Percentiles rank a stretch among this genome's conserved stretches.
Evolutionary conservation across 306 rosid genomes (phyloP).

Genomic region (Medicago truncatula): DNA sequence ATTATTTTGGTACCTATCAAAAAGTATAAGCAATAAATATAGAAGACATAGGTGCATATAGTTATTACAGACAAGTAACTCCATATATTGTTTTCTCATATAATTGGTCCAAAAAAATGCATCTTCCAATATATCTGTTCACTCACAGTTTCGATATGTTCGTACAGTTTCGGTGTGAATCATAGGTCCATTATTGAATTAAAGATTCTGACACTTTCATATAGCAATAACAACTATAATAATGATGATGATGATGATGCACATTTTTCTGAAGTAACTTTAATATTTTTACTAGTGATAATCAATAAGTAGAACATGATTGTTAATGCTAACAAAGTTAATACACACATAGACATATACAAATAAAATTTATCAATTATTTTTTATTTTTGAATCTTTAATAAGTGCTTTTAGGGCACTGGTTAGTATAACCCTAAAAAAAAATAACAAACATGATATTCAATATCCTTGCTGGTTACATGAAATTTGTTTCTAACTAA

Average conservation of each 20-base stretch:
- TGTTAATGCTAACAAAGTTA: too few relatives aligned
- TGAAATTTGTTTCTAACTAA: not conserved
- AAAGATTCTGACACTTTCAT: constrained; percentile 9
- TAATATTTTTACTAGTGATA: not conserved
- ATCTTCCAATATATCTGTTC: not conserved
- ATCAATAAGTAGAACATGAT: not conserved
- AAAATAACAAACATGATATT: not conserved
- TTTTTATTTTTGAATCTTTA: too few relatives aligned
- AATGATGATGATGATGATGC: too few relatives aligned
- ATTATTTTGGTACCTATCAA: not conserved
- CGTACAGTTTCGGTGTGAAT: not conserved
- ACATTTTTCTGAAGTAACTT: too few relatives aligned
- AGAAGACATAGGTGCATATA: not conserved
- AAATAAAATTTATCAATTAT: too few relatives aligned
- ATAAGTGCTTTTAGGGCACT: too few relatives aligned
- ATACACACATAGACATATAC: too few relatives aligned
- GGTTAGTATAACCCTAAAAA: too few relatives aligned
- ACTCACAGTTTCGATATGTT: not conserved
- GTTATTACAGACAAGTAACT: too few relatives aligned
- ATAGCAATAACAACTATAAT: not conserved
- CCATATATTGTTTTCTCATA: not conserved
- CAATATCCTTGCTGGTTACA: not conserved
- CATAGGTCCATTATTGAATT: not conserved
- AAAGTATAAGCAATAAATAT: not conserved
- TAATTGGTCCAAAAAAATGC: not conserved